phyloP scores from a whole-genome alignment of 1,284 basidiomycete genomes.

The Puccinia brachypodii region DNA sequence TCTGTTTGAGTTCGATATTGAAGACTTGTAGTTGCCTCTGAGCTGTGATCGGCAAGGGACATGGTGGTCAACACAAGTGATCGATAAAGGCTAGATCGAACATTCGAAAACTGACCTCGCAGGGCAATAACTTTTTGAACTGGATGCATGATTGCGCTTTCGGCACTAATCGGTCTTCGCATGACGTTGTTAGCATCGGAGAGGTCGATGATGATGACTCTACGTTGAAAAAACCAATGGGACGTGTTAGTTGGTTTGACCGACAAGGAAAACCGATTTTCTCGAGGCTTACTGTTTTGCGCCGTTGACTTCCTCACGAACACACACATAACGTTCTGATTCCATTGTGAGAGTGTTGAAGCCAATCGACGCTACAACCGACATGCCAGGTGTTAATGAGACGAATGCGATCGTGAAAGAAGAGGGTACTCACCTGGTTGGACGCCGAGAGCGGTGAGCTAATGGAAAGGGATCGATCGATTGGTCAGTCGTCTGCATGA shows the following conservation, averaged over 20 bases:
- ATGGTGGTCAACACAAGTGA: slow-evolving; percentile 50
- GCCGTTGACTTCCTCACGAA: slow-evolving; percentile 83
- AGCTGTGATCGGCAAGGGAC: slow-evolving; percentile 64
- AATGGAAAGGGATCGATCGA: slow-evolving; percentile 55
- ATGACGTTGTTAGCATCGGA: slow-evolving; percentile 93
- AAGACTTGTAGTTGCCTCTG: slow-evolving; percentile 94
- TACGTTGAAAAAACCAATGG: neutral
- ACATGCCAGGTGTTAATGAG: neutral
- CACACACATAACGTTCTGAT: slow-evolving; percentile 94
- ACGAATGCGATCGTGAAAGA: neutral
- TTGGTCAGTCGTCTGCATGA: neutral
- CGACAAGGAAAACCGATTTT: neutral
- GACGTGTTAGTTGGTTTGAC: neutral
- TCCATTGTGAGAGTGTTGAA: slow-evolving; percentile 96
- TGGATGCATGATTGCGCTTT: slow-evolving; percentile 99
- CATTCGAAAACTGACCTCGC: slow-evolving; percentile 37
- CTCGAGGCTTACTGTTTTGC: slow-evolving; percentile 67
- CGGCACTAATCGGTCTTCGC: slow-evolving; percentile 92
- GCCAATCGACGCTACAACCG: slow-evolving; percentile 73
- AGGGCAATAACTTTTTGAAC: slow-evolving; percentile 94
- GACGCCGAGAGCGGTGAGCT: slow-evolving; percentile 92
- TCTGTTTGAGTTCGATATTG: slow-evolving; percentile 95
- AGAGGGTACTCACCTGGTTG: slow-evolving; percentile 65
- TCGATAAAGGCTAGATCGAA: neutral
- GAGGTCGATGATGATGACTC: slow-evolving; percentile 92